phyloP scores from a whole-genome alignment of 2,329 filamentous ascomycete species.

The Aspergillus fischeri region DNA sequence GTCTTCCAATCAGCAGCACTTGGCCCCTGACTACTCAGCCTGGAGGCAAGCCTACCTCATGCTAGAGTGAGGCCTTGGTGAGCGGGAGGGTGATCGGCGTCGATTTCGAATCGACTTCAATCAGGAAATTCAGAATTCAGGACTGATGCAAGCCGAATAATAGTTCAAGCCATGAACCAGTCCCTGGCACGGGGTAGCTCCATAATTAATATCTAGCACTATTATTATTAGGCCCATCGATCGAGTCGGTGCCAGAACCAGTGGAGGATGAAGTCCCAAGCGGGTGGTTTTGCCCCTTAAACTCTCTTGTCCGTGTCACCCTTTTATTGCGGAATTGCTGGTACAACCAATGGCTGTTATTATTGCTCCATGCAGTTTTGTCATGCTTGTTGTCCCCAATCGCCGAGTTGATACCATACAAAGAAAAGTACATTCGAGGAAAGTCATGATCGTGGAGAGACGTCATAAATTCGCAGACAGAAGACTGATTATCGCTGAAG shows the following conservation, averaged over 20 bases:
- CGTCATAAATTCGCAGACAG: background rate
- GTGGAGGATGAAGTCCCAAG: slow-evolving; percentile 6
- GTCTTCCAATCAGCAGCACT: background rate
- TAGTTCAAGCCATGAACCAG: background rate
- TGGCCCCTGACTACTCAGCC: background rate
- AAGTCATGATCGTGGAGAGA: background rate
- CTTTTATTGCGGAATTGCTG: too few relatives aligned
- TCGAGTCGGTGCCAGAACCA: slow-evolving; percentile 11
- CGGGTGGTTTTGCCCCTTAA: slow-evolving; percentile 3
- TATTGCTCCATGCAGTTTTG: too few relatives aligned
- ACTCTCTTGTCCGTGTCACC: background rate
- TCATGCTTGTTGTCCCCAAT: background rate
- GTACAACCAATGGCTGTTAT: too few relatives aligned
- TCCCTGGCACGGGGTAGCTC: background rate
- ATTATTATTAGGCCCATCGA: slow-evolving; percentile 8
- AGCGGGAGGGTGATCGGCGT: slow-evolving; percentile 10
- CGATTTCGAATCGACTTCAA: slow-evolving; percentile 1
- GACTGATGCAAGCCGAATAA: background rate
- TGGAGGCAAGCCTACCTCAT: background rate
- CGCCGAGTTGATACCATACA: background rate
- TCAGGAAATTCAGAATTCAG: slow-evolving; percentile 4
- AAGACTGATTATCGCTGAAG: background rate
- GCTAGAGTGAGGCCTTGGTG: slow-evolving; percentile 3
- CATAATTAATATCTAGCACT: background rate
- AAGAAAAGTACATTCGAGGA: background rate